phyloP scores from a whole-genome alignment of 2,329 filamentous ascomycete species.

The Fusarium buxicola region DNA sequence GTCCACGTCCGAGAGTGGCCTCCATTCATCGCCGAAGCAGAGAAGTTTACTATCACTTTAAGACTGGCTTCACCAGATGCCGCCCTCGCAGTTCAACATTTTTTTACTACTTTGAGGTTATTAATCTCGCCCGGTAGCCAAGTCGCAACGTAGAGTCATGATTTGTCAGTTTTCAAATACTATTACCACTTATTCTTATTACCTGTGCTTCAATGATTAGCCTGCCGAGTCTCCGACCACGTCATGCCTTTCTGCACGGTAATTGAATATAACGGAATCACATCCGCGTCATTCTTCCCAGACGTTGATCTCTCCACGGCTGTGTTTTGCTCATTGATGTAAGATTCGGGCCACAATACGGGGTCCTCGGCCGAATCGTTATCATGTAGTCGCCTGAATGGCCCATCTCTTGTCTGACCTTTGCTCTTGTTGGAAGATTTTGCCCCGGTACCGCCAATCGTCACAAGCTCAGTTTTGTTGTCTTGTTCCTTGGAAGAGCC shows the following conservation, averaged over 20 bases:
- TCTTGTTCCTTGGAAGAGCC: not conserved
- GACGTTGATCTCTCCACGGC: not conserved
- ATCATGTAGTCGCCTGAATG: slow-evolving; percentile 1
- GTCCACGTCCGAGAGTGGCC: not conserved
- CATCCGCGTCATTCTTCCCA: not conserved
- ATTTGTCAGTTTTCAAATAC: no score
- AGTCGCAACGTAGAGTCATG: no score
- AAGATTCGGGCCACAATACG: slow-evolving; percentile 11
- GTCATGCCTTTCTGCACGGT: not conserved
- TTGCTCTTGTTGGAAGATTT: not conserved
- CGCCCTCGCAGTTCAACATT: not conserved
- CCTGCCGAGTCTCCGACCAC: not conserved
- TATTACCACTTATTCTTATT: no score
- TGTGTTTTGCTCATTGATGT: slow-evolving; percentile 7
- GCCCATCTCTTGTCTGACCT: not conserved
- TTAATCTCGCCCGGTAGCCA: no score
- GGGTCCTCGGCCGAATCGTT: slow-evolving; percentile 17
- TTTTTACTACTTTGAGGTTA: no score
- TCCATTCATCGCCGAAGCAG: no score
- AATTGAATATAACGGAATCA: not conserved
- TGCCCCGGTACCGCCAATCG: not conserved
- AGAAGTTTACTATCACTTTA: not conserved
- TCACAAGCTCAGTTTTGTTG: slow-evolving; percentile 3
- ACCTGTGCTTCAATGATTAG: no score
- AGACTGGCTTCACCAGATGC: not conserved